Evolutionary conservation across 331 rosid genomes (phyloP), one percentile per base, ranked within the genome.

Genomic region (Prunus yedoensis): DNA sequence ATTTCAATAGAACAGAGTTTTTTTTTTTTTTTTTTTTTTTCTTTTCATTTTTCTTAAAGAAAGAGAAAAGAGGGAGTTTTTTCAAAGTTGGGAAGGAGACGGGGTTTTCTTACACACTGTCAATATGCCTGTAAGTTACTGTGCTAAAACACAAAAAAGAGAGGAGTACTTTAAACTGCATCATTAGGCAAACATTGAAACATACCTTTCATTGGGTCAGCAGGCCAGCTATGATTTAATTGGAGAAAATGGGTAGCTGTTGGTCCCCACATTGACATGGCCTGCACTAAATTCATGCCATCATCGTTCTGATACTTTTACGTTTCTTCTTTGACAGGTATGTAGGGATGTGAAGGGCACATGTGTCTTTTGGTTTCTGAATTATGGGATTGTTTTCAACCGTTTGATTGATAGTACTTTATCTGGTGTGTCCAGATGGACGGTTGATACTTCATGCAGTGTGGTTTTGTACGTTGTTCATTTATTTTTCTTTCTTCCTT

Each of bases 311-410:
- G 0, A 8, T 38, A 23, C 32, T 20, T 5, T 51, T 28, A 7
- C 9, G 2, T 53, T 45, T 43, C 0, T 58, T 66, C 28, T 11
- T 77, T 46, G 50, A 47, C 77, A 82, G 85, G 72, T 67, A 18
- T 3, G 23, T 6, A 6, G 43, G 18, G n/a, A 35, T 66, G 66
- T 60, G 66, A 64, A 73, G 47, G 49, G 15, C 56, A 18, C 46
- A 18, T 61, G 17, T 45, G 51, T 74, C 58, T 62, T 63, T 63
- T 17, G 20, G 21, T 17, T 2, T 17, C 0, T 32, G 46, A 38
- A 32, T n/a, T 17, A 32, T 8, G 32, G 25, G 15, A 13, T 53
- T 30, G 56, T 38, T 41, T 73, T 66, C 20, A 52, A 30, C 73
- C 53, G 74, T 54, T 32, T 16, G 65, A 41, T 69, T 68, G 60